phyloP scores from a whole-genome alignment of 73 alveolate genomes.

The Uronychia binucleata region DNA sequence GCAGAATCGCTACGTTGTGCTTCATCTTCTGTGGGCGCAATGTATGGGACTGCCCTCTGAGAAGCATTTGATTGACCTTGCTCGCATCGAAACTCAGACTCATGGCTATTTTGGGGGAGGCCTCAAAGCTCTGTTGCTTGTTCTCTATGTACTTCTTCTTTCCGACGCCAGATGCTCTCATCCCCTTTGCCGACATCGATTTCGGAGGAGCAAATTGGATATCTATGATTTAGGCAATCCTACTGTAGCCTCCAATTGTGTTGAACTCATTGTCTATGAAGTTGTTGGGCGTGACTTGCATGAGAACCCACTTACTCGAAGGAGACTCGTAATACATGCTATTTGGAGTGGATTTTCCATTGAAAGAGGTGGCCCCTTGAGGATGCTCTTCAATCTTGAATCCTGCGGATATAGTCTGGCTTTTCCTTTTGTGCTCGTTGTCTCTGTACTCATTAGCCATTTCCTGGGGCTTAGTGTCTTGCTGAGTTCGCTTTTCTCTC shows the following conservation, averaged over 20 bases:
- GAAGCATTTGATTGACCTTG: not conserved
- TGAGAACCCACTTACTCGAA: not conserved
- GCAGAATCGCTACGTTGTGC: not conserved
- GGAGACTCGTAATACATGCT: not conserved
- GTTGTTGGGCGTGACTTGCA: not conserved
- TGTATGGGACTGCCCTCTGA: not conserved
- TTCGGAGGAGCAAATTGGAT: not conserved
- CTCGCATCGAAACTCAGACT: not conserved
- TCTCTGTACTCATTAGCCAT: not conserved
- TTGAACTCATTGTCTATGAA: not conserved
- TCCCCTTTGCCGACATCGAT: not conserved
- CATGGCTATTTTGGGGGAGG: not conserved
- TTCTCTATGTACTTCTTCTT: not conserved
- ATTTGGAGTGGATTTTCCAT: not conserved
- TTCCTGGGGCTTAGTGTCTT: not conserved
- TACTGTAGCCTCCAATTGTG: not conserved
- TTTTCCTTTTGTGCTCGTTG: not conserved
- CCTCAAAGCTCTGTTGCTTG: not conserved
- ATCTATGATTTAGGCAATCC: not conserved
- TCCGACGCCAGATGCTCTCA: not conserved
- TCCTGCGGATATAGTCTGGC: not conserved
- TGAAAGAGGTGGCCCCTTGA: not conserved
- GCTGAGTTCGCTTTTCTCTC: not conserved
- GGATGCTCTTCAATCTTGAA: not conserved
- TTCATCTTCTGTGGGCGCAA: not conserved